Evolutionary conservation across 176 grass and related monocot species (phyloP), one percentile per base, ranked within the genome.

Genomic region (Thalia dealbata): DNA sequence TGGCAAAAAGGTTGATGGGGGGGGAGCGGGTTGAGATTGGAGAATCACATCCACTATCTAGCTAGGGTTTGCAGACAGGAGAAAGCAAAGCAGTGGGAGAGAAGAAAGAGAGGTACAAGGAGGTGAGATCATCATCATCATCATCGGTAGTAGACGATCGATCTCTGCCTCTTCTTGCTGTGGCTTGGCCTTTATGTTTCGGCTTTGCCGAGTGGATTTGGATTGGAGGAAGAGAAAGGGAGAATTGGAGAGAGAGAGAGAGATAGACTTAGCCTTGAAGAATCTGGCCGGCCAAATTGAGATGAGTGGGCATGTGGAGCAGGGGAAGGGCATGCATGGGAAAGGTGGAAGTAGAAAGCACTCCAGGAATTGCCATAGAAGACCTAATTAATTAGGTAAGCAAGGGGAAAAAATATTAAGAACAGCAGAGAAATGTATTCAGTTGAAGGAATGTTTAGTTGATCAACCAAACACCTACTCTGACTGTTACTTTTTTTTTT

Each of bases 11-110:
- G 81, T 84, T 80, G 70, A 41, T 74, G 81, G 86, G 64, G 61
- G 45, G 76, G 84, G 81, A 74, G n/a, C 81, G 91, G 91, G n/a
- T n/a, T n/a, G n/a, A n/a, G n/a, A n/a, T n/a, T 91, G 88, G 88
- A 91, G 83, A 82, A 96, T 96, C 86, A 85, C 81, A 85, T 83
- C 83, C 79, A 79, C 82, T 77, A 86, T 1, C 45, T 48, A 48
- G 45, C 45, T 48, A 48, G 83, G 75, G 60, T 58, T 69, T 81
- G 80, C 80, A 67, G 79, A 70, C 81, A 81, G 79, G 82, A 80
- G 69, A 91, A 76, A 71, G 78, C 63, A 91, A 76, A 71, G 78
- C 63, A 64, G 73, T 56, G 70, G 69, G 66, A 43, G 70, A 6
- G 54, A 51, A 58, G 52, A 18, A 55, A 15, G 6, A 58, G 54